Evolutionary conservation across 2,329 filamentous ascomycete genomes (phyloP), one percentile per base, ranked within the genome.

Genomic region (Aspergillus candidus): DNA sequence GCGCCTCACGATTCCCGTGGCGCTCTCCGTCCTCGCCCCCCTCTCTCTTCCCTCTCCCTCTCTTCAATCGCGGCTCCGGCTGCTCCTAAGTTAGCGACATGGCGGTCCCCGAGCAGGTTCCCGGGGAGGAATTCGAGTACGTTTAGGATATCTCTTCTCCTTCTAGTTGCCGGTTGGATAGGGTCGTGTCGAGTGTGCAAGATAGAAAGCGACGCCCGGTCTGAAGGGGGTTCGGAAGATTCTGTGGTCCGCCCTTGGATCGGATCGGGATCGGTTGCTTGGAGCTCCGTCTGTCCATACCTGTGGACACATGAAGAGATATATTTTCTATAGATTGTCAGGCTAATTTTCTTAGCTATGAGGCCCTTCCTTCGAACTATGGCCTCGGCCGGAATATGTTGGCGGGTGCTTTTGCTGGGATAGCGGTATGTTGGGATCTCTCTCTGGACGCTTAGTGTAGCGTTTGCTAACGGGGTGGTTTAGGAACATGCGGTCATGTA

Each of bases 401-500:
- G 52, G 93, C 93, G 44, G 93, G 93, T 67, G 93, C 93, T 56
- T 96, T 97, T 71, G 93, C 93, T 47, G 93, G 93, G 58, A 94
- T 96, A 71, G 88, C 90, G 60, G 88, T 94, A 82, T 58, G 83
- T 65, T 40, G 14, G 29, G n/a, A 27, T 15, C 30, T 15, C 30
- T 35, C 35, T 35, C 22, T 46, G 41, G 34, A n/a, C 22, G 27
- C 38, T 39, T 31, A 29, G 22, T 29, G 39, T 32, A 46, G 11
- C 10, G 14, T 14, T 38, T 44, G 22, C 52, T 57, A 49, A 57
- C 47, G 41, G 54, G 54, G 50, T 49, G 38, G 40, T 41, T 53
- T 56, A 45, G 90, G 91, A 97, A 73, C 91, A 97, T 70, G 94
- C 91, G 47, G 90, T 95, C 60, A 97, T 98, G 93, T 98, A 98